Conservation (phyloP, 768 basidiomycete genomes). For the Lyophyllum semitale region DNA sequence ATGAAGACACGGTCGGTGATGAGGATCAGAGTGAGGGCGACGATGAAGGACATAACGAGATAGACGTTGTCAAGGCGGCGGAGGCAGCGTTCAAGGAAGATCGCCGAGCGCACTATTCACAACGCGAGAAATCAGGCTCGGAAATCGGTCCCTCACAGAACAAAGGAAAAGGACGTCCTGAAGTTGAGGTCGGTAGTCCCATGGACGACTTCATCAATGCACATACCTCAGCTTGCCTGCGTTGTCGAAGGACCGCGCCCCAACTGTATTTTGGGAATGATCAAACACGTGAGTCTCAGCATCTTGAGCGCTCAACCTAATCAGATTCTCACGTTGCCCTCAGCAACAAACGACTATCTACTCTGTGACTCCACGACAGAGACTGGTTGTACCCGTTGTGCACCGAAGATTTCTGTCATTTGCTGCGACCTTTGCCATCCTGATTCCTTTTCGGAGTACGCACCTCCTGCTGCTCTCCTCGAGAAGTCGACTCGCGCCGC, state of each 20-base stretch:
- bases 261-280: slow-evolving; percentile 8
- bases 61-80: neutral
- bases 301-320: neutral
- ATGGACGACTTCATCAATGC: slow-evolving; percentile 13
- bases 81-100: neutral
- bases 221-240: neutral
- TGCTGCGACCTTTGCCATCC: slow-evolving; percentile 13
- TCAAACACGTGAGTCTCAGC: neutral
- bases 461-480: too few species aligned
- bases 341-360: slow-evolving; percentile 8
- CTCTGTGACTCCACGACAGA: neutral
- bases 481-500: neutral
- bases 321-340: neutral
- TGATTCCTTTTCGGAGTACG: neutral
- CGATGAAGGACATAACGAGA: neutral
- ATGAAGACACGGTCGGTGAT: neutral
- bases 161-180: neutral
- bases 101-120: neutral
- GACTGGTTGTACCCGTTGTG: slow-evolving; percentile 7
- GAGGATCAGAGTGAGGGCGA: neutral
- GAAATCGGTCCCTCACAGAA: too few species aligned
- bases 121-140: neutral
- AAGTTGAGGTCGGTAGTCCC: neutral
- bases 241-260: neutral
- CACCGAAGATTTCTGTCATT: neutral